Evolutionary conservation across 2,329 filamentous ascomycete genomes (phyloP).

Genomic region (Chaetomium globosum): DNA sequence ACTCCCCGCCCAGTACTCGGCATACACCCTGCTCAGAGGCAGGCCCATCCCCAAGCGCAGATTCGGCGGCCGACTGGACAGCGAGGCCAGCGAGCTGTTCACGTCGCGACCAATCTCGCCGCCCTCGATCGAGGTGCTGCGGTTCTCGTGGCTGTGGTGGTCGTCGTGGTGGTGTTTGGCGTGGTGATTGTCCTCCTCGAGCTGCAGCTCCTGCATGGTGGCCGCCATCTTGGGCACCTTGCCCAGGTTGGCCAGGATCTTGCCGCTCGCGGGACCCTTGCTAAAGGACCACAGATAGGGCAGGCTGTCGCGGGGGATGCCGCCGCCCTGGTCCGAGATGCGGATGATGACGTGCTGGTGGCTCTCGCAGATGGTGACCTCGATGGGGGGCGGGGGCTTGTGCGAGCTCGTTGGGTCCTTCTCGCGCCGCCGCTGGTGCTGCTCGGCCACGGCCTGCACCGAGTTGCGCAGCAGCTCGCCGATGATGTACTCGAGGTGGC

Average conservation of each 20-base stretch:
- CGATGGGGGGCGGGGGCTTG: slow-evolving; percentile 72
- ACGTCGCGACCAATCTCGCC: slow-evolving; percentile 42
- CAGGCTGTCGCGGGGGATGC: slow-evolving; percentile 80
- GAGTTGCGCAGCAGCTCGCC: slow-evolving; percentile 94
- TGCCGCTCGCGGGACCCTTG: slow-evolving; percentile 80
- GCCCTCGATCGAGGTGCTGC: slow-evolving; percentile 38
- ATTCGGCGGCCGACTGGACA: slow-evolving; percentile 83
- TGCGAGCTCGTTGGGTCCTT: slow-evolving; percentile 24
- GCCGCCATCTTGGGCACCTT: slow-evolving; percentile 90
- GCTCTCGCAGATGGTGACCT: slow-evolving; percentile 92
- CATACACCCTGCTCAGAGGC: slow-evolving; percentile 90
- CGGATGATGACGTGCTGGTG: slow-evolving; percentile 94
- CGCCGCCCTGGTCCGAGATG: slow-evolving; percentile 92
- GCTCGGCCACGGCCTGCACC: slow-evolving; percentile 87
- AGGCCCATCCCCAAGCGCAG: slow-evolving; percentile 88
- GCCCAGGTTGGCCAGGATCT: slow-evolving; percentile 79
- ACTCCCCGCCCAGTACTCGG: slow-evolving; percentile 96
- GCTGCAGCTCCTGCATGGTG: slow-evolving; percentile 82
- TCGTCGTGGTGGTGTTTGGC: background rate
- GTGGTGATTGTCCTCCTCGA: slow-evolving; percentile 37
- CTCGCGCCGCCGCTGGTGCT: slow-evolving; percentile 52
- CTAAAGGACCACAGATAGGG: slow-evolving; percentile 96
- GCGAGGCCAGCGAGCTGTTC: slow-evolving; percentile 69
- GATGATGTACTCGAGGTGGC: slow-evolving; percentile 94
- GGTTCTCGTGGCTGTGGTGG: slow-evolving; percentile 27